Conservation (phyloP, 2,329 filamentous ascomycete species). For the Ustulina deusta region DNA sequence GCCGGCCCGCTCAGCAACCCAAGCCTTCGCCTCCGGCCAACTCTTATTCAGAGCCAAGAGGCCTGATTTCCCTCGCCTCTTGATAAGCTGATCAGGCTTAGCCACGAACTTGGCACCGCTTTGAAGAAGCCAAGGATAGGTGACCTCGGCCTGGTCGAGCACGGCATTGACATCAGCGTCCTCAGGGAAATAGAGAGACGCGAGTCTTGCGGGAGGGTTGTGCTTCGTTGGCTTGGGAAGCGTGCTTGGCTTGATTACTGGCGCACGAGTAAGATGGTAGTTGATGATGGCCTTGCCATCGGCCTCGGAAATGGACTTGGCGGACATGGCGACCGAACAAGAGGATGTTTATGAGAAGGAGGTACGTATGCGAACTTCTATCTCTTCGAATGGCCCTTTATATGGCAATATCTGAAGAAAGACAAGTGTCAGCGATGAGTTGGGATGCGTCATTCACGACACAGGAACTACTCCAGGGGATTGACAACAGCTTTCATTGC, state of each 20-base stretch:
- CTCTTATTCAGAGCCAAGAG: slow-evolving; percentile 96
- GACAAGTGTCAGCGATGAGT: slow-evolving; percentile 41
- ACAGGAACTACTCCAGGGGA: not conserved
- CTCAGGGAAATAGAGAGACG: slow-evolving; percentile 92
- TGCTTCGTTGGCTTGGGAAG: slow-evolving; percentile 86
- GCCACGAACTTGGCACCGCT: slow-evolving; percentile 92
- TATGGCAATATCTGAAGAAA: slow-evolving; percentile 38
- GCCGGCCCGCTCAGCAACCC: slow-evolving; percentile 91
- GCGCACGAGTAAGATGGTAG: slow-evolving; percentile 98
- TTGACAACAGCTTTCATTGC: slow-evolving; percentile 8
- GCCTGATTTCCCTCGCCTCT: slow-evolving; percentile 98
- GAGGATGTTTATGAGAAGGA: slow-evolving; percentile 40
- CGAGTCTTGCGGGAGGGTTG: slow-evolving; percentile 91
- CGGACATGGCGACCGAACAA: slow-evolving; percentile 74
- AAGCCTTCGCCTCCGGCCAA: slow-evolving; percentile 92
- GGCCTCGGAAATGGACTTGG: slow-evolving; percentile 98
- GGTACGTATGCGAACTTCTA: slow-evolving; percentile 47
- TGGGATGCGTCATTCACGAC: slow-evolving; percentile 18
- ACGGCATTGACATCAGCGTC: slow-evolving; percentile 85
- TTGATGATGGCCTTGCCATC: slow-evolving; percentile 99
- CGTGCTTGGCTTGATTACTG: slow-evolving; percentile 97
- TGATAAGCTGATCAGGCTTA: slow-evolving; percentile 99
- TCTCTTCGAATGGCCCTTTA: slow-evolving; percentile 33
- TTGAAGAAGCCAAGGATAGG: slow-evolving; percentile 94
- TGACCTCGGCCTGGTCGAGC: slow-evolving; percentile 94